Evolutionary conservation across 2,329 filamentous ascomycete species (phyloP).

Genomic region (Fusarium sp.): DNA sequence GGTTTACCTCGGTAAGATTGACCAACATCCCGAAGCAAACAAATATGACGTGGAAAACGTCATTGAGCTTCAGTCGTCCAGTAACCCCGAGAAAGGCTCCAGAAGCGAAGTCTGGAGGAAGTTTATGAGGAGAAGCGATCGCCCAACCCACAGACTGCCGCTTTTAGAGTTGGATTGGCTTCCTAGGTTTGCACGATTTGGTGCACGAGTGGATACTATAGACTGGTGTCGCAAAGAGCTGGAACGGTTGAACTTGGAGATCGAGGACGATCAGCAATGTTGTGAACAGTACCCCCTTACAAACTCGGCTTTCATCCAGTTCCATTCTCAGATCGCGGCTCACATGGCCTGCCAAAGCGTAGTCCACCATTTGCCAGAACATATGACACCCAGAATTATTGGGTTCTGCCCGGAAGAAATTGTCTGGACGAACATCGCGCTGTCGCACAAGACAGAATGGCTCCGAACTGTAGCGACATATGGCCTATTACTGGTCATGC

Average conservation of each 20-base stretch:
- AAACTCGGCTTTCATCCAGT: slow-evolving; percentile 98
- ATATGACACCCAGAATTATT: slow-evolving; percentile 91
- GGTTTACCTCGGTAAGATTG: no score
- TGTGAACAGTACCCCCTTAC: slow-evolving; percentile 90
- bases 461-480: slow-evolving; percentile 79
- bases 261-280: slow-evolving; percentile 89
- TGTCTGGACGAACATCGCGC: slow-evolving; percentile 97
- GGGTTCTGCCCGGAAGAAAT: slow-evolving; percentile 96
- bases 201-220: slow-evolving; percentile 94
- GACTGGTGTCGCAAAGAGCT: slow-evolving; percentile 93
- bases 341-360: slow-evolving; percentile 97
- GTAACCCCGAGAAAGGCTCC: slow-evolving; percentile 68
- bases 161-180: slow-evolving; percentile 77
- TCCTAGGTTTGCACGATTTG: slow-evolving; percentile 80
- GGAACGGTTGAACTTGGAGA: slow-evolving; percentile 89
- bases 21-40: slow-evolving; percentile 69
- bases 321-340: slow-evolving; percentile 96
- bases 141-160: slow-evolving; percentile 86
- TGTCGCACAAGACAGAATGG: slow-evolving; percentile 94
- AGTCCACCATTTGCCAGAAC: slow-evolving; percentile 90
- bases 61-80: no score
- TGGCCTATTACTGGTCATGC: slow-evolving; percentile 78
- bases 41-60: no score
- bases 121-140: slow-evolving; percentile 84
- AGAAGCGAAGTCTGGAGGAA: slow-evolving; percentile 82